A percentile compares a stretch with the other conserved stretches of the same genome.
Evolutionary conservation across 345 rosid genomes (phyloP).

Genomic region (Hibiscus syriacus): DNA sequence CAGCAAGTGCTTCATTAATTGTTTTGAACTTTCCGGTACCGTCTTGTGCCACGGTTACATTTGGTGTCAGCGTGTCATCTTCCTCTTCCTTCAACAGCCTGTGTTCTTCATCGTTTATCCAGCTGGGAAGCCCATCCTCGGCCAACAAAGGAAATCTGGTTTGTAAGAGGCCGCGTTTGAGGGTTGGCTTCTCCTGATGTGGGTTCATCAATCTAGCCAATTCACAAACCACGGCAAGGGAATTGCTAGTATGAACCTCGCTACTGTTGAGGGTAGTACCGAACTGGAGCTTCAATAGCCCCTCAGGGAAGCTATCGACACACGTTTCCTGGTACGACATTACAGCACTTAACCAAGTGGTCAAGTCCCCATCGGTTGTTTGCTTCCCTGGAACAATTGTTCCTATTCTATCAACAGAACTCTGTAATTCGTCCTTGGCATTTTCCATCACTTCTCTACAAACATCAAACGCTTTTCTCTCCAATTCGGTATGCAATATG

Average conservation of each 20-base stretch:
- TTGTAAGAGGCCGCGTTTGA: conserved; percentile 37
- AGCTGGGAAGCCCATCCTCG: conserved; percentile 37
- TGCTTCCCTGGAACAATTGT: conserved; percentile 20
- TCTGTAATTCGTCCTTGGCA: conserved; percentile 49
- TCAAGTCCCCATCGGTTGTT: conserved; percentile 27
- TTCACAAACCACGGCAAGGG: conserved; percentile 53
- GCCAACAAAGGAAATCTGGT: conserved; percentile 7
- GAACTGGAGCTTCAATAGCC: conserved; percentile 42
- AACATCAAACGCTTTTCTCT: conserved; percentile 49
- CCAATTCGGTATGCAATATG: conserved; percentile 30
- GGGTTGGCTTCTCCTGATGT: too few relatives aligned
- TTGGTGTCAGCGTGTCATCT: conserved; percentile 16
- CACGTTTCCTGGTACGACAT: conserved; percentile 76
- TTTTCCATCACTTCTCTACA: conserved; percentile 44
- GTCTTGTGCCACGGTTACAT: conserved; percentile 67
- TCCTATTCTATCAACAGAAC: conserved; percentile 19
- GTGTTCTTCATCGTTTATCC: conserved; percentile 54
- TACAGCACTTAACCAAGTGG: conserved; percentile 74
- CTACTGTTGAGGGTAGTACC: conserved; percentile 34
- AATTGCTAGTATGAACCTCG: conserved; percentile 56
- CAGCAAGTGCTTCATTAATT: conserved; percentile 51
- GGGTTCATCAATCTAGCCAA: conserved; percentile 12
- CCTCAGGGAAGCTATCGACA: conserved; percentile 76
- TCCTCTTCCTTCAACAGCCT: conserved; percentile 39
- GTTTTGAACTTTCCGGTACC: conserved; percentile 72